Evolutionary conservation across 2,329 filamentous ascomycete genomes (phyloP), one percentile per base, ranked within the genome.

Genomic region (Colletotrichum magnum): DNA sequence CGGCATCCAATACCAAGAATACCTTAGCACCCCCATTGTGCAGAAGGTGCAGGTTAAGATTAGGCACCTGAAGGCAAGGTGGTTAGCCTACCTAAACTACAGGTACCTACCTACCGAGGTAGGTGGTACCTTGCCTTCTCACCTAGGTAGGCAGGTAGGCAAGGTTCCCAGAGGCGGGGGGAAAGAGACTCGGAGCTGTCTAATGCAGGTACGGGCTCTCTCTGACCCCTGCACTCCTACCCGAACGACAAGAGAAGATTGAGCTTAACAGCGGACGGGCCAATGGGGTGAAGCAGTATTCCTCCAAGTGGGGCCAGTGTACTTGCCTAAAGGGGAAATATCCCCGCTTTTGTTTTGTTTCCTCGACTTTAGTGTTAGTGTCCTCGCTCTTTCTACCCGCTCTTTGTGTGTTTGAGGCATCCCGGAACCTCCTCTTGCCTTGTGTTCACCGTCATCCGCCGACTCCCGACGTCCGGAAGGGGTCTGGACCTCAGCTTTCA

Each of bases 181-280:
- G 32, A 6, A 12, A 12, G 10, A 36, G 32, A 36, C 41, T n/a
- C 28, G 16, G 26, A 45, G 50, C 18, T 24, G 47, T 45, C 24
- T 65, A 68, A 65, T 59, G 66, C 66, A 69, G 62, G 66, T 60
- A 66, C 66, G 12, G n/a, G 39, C 60, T 48, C 48, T 63, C 28
- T 36, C 18, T 24, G 32, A 45, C 64, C 36, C 36, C 62, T 45
- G 41, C 41, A 43, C 13, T 43, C 13, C 4, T 16, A 13, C 47
- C n/a, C 45, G 53, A 56, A 43, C n/a, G 60, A 53, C 65, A 53
- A 48, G 60, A 59, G 48, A 45, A 36, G 26, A 41, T 41, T 51
- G 43, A 69, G 66, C 66, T 65, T 69, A 59, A 56, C 61, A 18
- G 21, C 6, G 13, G 21, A 39, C 15, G 13, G 32, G 18, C 66